phyloP scores from a whole-genome alignment of 306 rosid species.

The Ammopiptanthus mongolicus region DNA sequence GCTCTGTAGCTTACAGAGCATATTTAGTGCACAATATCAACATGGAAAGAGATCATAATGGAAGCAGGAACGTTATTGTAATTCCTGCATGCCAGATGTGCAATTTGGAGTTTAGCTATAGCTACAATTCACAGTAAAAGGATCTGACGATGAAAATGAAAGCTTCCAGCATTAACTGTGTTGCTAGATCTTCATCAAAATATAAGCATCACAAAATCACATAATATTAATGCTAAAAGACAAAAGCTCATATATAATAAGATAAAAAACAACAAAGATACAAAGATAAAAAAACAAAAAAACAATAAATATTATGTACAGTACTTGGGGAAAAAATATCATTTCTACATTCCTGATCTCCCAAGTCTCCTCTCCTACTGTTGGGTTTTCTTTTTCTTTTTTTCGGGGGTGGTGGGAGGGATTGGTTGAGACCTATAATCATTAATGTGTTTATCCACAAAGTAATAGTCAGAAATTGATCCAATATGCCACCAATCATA shows the following conservation, averaged over 20 bases:
- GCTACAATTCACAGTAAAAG: neutral
- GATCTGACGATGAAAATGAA: neutral
- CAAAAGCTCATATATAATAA: neutral
- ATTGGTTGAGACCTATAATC: neutral
- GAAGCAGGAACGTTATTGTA: neutral
- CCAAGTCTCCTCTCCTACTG: too few relatives aligned
- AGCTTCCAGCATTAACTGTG: neutral
- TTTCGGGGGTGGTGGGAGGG: too few relatives aligned
- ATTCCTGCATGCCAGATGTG: neutral
- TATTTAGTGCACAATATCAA: neutral
- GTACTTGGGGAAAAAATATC: too few relatives aligned
- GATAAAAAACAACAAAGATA: too few relatives aligned
- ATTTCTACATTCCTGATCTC: neutral
- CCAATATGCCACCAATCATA: neutral
- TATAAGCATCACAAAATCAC: neutral
- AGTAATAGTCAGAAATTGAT: neutral
- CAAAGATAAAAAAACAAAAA: too few relatives aligned
- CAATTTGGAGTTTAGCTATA: neutral
- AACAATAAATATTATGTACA: too few relatives aligned
- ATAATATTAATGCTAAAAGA: neutral
- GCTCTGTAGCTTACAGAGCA: neutral
- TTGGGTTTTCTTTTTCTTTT: neutral
- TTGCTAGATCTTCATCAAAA: conserved; percentile 4
- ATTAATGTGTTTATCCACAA: neutral
- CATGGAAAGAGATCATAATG: conserved; percentile 1